Evolutionary conservation across 2,329 filamentous ascomycete species (phyloP).

Genomic region (Cytospora mali): DNA sequence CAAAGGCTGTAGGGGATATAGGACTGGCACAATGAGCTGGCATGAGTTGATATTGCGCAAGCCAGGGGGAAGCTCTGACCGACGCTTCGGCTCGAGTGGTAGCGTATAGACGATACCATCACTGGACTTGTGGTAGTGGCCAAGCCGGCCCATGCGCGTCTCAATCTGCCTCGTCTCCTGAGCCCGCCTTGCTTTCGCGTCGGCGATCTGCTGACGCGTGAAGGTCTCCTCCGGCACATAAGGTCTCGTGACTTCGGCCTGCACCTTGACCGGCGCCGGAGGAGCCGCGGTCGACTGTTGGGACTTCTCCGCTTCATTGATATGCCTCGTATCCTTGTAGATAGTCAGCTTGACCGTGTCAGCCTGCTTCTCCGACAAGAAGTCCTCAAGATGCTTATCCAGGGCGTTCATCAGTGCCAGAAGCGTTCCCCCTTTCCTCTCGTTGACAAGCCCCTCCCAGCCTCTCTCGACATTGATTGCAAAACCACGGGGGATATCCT

Average conservation of each 20-base stretch:
- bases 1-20: conserved; percentile 73
- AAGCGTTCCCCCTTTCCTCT: conserved; percentile 59
- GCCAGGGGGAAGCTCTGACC: conserved; percentile 59
- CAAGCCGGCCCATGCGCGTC: conserved; percentile 69
- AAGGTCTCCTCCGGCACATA: conserved; percentile 53
- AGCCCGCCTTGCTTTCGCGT: conserved; percentile 65
- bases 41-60: conserved; percentile 65
- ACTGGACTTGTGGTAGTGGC: conserved; percentile 67
- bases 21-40: conserved; percentile 67
- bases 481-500: conserved; percentile 64
- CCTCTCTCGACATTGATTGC: conserved; percentile 76
- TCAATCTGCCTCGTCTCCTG: conserved; percentile 73
- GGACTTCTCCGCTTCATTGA: conserved; percentile 34
- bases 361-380: conserved; percentile 70
- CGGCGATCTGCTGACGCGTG: conserved; percentile 60
- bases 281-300: background rate
- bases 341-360: conserved; percentile 72
- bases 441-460: conserved; percentile 66
- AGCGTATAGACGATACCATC: conserved; percentile 73
- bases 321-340: conserved; percentile 58
- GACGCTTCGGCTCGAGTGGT: conserved; percentile 67
- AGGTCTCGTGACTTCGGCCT: conserved; percentile 26
- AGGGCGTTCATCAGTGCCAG: conserved; percentile 69
- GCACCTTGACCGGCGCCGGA: background rate
- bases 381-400: conserved; percentile 71